A percentile compares a stretch with the other conserved stretches of the same genome.
These are phyloP conservation scores for Blastobotrys niveus DNA, from an alignment of 1,139 yeast species.

Conservation along the genomic window DNA sequence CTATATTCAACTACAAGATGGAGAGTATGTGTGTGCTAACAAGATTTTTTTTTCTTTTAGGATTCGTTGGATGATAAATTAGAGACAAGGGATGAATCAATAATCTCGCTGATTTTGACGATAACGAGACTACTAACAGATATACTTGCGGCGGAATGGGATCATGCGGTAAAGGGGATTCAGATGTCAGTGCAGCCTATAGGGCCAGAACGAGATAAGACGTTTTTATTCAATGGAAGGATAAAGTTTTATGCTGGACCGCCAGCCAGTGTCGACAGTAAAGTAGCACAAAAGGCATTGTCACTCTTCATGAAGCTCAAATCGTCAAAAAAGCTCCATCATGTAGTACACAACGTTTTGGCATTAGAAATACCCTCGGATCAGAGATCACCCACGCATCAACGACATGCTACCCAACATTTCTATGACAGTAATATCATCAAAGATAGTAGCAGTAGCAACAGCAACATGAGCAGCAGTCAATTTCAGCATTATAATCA, in stretches of 20 bases:
- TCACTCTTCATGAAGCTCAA: constrained; percentile 25
- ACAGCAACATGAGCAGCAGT: too few relatives aligned
- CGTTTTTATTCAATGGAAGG: constrained; percentile 20
- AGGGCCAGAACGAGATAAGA: constrained; percentile 25
- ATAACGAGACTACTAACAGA: constrained; percentile 32
- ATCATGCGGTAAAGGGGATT: constrained; percentile 11
- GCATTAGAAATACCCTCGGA: constrained; percentile 17
- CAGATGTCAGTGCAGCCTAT: constrained; percentile 4
- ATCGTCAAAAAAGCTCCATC: constrained; percentile 26
- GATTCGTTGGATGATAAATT: constrained; percentile 14
- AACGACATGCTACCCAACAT: constrained; percentile 6
- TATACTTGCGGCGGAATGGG: constrained; percentile 34
- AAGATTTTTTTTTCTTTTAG: background rate
- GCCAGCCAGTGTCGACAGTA: constrained; percentile 28
- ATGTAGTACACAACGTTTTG: constrained; percentile 24
- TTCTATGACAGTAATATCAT: background rate
- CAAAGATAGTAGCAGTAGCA: constrained; percentile 1
- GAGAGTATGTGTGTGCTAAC: background rate
- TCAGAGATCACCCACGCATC: constrained; percentile 11
- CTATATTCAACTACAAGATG: background rate
- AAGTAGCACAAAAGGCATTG: constrained; percentile 28
- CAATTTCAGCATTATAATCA: background rate
- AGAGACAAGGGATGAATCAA: constrained; percentile 27
- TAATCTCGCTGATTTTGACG: constrained; percentile 30
- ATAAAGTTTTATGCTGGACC: constrained; percentile 29